Evolutionary conservation across 2,329 filamentous ascomycete species (phyloP).

Genomic region (Pseudogymnoascus sp.): DNA sequence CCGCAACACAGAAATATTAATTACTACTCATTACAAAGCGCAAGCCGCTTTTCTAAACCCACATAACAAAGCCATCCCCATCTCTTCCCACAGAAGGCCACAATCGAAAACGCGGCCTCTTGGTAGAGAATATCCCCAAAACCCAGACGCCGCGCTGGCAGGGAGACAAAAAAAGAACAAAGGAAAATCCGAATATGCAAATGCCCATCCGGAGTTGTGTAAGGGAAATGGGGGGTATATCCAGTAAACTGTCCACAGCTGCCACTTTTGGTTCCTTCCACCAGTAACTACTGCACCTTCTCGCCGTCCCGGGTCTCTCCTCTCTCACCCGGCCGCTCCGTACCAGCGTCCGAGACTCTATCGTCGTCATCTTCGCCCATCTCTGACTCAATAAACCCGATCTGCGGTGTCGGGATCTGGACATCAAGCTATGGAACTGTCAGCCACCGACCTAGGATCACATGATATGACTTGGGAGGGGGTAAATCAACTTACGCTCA

Average conservation of each 20-base stretch:
- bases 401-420: conserved; percentile 9
- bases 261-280: neutral
- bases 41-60: neutral
- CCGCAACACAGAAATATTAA: neutral
- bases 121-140: neutral
- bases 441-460: neutral
- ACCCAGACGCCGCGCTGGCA: conserved; percentile 5
- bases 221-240: conserved; percentile 5
- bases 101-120: neutral
- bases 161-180: neutral
- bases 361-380: neutral
- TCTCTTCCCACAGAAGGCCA: neutral
- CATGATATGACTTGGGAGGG: neutral
- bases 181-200: neutral
- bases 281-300: neutral
- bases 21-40: neutral
- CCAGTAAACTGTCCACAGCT: conserved; percentile 2
- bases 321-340: neutral
- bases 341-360: neutral
- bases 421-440: conserved; percentile 1
- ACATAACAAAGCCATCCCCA: neutral
- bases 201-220: conserved; percentile 1
- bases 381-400: conserved; percentile 4
- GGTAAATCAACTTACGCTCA: conserved; percentile 53
- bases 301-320: neutral